Evolutionary conservation across 2,329 filamentous ascomycete genomes (phyloP).

Genomic region (Blumeria graminis): DNA sequence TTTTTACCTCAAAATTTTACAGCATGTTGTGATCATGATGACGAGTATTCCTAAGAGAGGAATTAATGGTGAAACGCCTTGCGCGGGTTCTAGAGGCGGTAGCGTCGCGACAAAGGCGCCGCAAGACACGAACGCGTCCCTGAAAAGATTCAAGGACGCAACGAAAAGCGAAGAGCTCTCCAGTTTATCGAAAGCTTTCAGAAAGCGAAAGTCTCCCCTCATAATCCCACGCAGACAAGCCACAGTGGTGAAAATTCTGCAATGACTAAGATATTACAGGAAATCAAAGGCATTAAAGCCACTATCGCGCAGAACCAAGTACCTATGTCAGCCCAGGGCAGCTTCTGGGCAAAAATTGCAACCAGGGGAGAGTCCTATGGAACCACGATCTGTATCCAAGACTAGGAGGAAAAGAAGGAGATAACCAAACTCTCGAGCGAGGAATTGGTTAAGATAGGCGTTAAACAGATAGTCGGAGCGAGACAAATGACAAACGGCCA

Average conservation of each 20-base stretch:
- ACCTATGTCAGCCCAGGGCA: neutral
- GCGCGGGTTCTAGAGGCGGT: too few relatives aligned
- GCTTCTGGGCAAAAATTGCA: neutral
- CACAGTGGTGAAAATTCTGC: conserved; percentile 1
- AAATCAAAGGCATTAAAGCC: neutral
- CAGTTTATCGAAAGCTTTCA: too few relatives aligned
- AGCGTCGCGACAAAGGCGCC: too few relatives aligned
- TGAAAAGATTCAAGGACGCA: too few relatives aligned
- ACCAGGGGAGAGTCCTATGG: neutral
- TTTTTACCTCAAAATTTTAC: too few relatives aligned
- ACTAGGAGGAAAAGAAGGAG: neutral
- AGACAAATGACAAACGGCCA: neutral
- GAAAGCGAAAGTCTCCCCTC: too few relatives aligned
- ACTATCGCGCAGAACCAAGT: neutral
- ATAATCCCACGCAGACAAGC: too few relatives aligned
- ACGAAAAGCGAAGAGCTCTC: too few relatives aligned
- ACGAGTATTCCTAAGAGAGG: too few relatives aligned
- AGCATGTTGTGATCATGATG: too few relatives aligned
- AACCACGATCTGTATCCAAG: neutral
- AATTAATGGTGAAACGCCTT: too few relatives aligned
- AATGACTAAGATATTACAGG: neutral
- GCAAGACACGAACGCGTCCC: too few relatives aligned
- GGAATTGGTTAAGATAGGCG: neutral
- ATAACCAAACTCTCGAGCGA: neutral
- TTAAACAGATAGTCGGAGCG: neutral